Evolutionary conservation across 768 basidiomycete genomes (phyloP).

Genomic region (Royoungia palumana): DNA sequence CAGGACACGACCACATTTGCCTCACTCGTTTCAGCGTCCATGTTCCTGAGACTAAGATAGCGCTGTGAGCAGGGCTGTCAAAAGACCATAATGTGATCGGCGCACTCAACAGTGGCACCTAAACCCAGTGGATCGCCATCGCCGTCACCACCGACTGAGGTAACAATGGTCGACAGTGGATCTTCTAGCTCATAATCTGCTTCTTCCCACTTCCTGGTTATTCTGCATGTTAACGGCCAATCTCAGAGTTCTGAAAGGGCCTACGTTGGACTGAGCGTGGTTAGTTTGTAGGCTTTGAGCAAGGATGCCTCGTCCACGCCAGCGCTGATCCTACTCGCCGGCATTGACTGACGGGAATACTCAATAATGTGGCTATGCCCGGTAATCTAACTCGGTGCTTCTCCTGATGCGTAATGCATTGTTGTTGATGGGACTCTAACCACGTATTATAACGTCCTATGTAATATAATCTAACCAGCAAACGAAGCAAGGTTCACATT

Average conservation of each 20-base stretch:
- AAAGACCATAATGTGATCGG: not conserved
- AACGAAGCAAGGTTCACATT: slow-evolving; percentile 7
- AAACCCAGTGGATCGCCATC: slow-evolving; percentile 81
- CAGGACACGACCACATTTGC: slow-evolving; percentile 11
- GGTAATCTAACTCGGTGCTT: too few relatives aligned
- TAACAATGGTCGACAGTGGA: slow-evolving; percentile 65
- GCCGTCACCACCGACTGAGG: slow-evolving; percentile 53
- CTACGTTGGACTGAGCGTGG: slow-evolving; percentile 73
- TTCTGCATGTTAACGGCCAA: slow-evolving; percentile 4
- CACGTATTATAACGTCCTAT: slow-evolving; percentile 9
- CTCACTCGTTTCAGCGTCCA: slow-evolving; percentile 78
- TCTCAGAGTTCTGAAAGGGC: slow-evolving; percentile 3
- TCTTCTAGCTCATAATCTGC: slow-evolving; percentile 82
- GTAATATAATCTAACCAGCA: slow-evolving; percentile 11
- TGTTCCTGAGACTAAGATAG: slow-evolving; percentile 49
- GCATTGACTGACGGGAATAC: slow-evolving; percentile 9
- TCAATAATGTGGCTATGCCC: slow-evolving; percentile 15
- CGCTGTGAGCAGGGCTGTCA: not conserved
- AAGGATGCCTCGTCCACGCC: slow-evolving; percentile 77
- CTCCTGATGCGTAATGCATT: too few relatives aligned
- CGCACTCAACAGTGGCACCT: slow-evolving; percentile 60
- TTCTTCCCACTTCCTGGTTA: slow-evolving; percentile 80
- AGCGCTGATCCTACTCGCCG: slow-evolving; percentile 55
- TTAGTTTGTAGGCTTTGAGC: slow-evolving; percentile 85
- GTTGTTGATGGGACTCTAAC: too few relatives aligned